Conservation (phyloP, 2,329 filamentous ascomycete genomes). For the Gliomastix tumulicola region DNA sequence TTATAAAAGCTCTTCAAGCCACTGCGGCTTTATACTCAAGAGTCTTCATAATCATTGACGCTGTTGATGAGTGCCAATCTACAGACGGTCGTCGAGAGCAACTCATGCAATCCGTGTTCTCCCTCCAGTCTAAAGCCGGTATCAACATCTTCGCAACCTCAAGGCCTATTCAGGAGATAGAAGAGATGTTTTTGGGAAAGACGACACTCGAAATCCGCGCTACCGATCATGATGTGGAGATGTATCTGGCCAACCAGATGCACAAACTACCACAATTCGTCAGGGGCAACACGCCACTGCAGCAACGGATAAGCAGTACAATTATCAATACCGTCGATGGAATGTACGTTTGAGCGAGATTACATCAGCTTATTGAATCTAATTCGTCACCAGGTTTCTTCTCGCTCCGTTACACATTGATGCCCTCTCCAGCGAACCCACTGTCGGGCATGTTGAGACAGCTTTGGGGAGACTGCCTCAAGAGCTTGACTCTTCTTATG, state of each 20-base stretch:
- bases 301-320: slow-evolving; percentile 3
- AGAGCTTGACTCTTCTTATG: slow-evolving; percentile 27
- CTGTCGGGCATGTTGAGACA: slow-evolving; percentile 18
- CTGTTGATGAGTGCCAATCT: slow-evolving; percentile 13
- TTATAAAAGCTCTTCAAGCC: slow-evolving; percentile 1
- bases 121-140: background rate
- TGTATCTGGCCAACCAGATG: slow-evolving; percentile 6
- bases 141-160: slow-evolving; percentile 15
- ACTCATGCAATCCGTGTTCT: slow-evolving; percentile 4
- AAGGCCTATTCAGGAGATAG: slow-evolving; percentile 9
- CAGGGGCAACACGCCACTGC: background rate
- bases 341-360: slow-evolving; percentile 13
- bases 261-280: slow-evolving; percentile 1
- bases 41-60: slow-evolving; percentile 12
- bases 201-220: slow-evolving; percentile 9
- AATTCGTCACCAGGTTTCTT: slow-evolving; percentile 1
- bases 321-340: slow-evolving; percentile 7
- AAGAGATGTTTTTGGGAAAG: background rate
- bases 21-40: background rate
- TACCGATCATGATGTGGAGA: slow-evolving; percentile 5
- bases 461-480: slow-evolving; percentile 19
- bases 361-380: background rate
- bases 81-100: background rate
- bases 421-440: slow-evolving; percentile 5
- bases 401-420: slow-evolving; percentile 4